Evolutionary conservation across 148 eudicot genomes (phyloP).

Genomic region (Pouteria glomerata): DNA sequence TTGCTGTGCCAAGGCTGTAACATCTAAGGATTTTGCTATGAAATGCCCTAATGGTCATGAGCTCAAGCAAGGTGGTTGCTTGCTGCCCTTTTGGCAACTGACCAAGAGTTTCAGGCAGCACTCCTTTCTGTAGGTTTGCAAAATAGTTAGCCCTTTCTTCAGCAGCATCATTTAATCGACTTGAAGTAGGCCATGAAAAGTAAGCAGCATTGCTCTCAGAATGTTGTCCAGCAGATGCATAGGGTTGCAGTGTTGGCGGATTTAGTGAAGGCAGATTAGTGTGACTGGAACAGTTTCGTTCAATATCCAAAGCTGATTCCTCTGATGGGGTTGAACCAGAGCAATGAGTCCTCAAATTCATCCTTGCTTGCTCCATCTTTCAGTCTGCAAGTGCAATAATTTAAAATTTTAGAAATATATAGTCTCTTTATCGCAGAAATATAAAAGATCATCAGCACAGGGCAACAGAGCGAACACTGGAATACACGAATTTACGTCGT

Average conservation of each 20-base stretch:
- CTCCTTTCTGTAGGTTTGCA: slow-evolving; percentile 92
- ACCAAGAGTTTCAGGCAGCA: slow-evolving; percentile 69
- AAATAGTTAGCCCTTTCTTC: slow-evolving; percentile 92
- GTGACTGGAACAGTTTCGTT: slow-evolving; percentile 56
- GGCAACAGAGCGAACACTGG: too few species aligned
- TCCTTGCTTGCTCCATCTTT: slow-evolving; percentile 66
- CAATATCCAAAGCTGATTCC: slow-evolving; percentile 84
- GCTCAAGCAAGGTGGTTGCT: slow-evolving; percentile 86
- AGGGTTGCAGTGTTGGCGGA: slow-evolving; percentile 82
- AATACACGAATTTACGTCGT: too few species aligned
- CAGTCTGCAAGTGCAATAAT: neutral
- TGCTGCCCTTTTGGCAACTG: slow-evolving; percentile 83
- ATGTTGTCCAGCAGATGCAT: slow-evolving; percentile 86
- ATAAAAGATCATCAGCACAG: too few species aligned
- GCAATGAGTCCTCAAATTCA: slow-evolving; percentile 37
- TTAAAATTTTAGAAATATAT: neutral
- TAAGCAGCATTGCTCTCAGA: slow-evolving; percentile 82
- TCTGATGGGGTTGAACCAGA: slow-evolving; percentile 85
- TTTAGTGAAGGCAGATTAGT: slow-evolving; percentile 62
- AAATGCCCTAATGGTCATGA: slow-evolving; percentile 96
- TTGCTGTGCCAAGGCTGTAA: slow-evolving; percentile 96
- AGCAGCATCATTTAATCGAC: slow-evolving; percentile 82
- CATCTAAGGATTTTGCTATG: slow-evolving; percentile 95
- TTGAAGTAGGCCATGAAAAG: slow-evolving; percentile 93
- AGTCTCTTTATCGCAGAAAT: too few species aligned